A percentile compares a stretch with the other conserved stretches of the same genome.
Conservation (phyloP, 1,284 basidiomycete genomes). For the Cryptococcus sp. region DNA sequence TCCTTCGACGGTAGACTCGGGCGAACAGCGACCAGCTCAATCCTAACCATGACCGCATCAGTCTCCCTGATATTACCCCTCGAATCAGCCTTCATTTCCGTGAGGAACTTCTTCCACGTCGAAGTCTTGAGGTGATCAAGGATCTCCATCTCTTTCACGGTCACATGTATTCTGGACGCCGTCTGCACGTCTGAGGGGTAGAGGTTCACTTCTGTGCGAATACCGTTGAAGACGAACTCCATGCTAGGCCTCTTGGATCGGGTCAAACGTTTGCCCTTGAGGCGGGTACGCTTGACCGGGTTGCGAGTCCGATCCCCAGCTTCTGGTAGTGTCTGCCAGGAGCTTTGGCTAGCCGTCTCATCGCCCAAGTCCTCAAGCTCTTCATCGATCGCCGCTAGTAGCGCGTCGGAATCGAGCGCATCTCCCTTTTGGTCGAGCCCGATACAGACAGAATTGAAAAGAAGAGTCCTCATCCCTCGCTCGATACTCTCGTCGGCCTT, state of each 20-base stretch:
- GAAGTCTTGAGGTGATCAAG: slow-evolving; percentile 97
- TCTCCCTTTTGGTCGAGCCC: slow-evolving; percentile 65
- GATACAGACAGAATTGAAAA: slow-evolving; percentile 93
- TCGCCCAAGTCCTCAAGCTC: slow-evolving; percentile 67
- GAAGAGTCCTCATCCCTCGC: slow-evolving; percentile 63
- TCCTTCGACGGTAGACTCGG: slow-evolving; percentile 62
- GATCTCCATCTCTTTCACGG: slow-evolving; percentile 76
- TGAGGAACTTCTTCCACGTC: slow-evolving; percentile 96
- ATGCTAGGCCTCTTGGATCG: slow-evolving; percentile 78
- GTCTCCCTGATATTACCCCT: slow-evolving; percentile 83
- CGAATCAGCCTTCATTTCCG: slow-evolving; percentile 75
- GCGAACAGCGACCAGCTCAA: slow-evolving; percentile 73
- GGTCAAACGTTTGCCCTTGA: slow-evolving; percentile 58
- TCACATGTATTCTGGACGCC: slow-evolving; percentile 67
- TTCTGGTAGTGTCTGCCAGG: slow-evolving; percentile 73
- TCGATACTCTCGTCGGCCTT: slow-evolving; percentile 77
- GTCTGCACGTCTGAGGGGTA: slow-evolving; percentile 61
- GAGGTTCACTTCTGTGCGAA: slow-evolving; percentile 68
- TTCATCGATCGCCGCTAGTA: slow-evolving; percentile 88
- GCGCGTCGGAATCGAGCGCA: slow-evolving; percentile 69
- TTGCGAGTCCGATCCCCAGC: slow-evolving; percentile 49
- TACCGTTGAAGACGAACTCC: slow-evolving; percentile 73
- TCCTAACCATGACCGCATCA: slow-evolving; percentile 86
- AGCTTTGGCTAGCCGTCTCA: slow-evolving; percentile 72
- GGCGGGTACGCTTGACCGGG: slow-evolving; percentile 45